Conservation (phyloP, 2,329 filamentous ascomycete species). For the Chaetomium strumarium region DNA sequence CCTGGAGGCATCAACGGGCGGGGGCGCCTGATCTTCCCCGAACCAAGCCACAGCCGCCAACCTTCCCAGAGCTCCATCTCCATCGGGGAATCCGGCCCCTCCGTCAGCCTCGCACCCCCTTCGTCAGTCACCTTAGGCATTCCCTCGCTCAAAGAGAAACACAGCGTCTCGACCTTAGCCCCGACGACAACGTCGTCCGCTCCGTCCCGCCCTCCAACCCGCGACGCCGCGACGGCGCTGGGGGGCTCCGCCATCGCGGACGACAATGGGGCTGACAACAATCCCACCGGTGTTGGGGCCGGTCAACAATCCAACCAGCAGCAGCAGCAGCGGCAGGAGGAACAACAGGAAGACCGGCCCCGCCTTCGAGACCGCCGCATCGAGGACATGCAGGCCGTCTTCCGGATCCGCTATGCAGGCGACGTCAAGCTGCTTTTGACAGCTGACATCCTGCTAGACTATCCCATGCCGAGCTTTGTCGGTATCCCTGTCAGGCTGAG, state of each 20-base stretch:
- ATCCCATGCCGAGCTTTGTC: constrained; percentile 97
- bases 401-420: constrained; percentile 82
- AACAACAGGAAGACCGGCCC: constrained; percentile 9
- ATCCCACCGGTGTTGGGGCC: not conserved
- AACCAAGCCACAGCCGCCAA: constrained; percentile 25
- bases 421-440: constrained; percentile 84
- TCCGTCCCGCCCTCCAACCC: constrained; percentile 50
- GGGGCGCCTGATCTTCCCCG: not conserved
- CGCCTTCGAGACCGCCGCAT: constrained; percentile 65
- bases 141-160: constrained; percentile 47
- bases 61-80: constrained; percentile 30
- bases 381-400: constrained; percentile 89
- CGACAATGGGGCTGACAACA: constrained; percentile 26
- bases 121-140: not conserved
- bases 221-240: constrained; percentile 37
- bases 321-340: not conserved
- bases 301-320: not conserved
- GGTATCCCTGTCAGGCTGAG: constrained; percentile 91
- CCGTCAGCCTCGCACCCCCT: constrained; percentile 3
- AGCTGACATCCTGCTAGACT: constrained; percentile 92
- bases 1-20: constrained; percentile 1
- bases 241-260: constrained; percentile 36
- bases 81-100: constrained; percentile 23
- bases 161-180: constrained; percentile 57
- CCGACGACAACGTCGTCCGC: constrained; percentile 49